Conservation (phyloP, 192 early-diverging fungal genomes). For the Rhizoclosmatium sp. region DNA sequence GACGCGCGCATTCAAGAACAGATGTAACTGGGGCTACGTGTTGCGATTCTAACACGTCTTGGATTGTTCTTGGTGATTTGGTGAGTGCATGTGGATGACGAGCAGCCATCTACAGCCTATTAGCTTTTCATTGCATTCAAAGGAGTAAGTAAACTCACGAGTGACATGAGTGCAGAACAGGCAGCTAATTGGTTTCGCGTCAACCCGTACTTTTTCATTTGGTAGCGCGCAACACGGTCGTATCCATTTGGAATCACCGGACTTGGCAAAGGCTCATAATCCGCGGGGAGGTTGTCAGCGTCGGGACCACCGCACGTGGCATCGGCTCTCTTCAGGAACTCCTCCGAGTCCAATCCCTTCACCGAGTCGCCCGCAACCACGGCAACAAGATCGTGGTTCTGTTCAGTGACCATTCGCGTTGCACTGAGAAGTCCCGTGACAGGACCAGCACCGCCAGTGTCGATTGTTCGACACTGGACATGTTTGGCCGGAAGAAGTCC, state of each 20-base stretch:
- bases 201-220: slow-evolving; percentile 51
- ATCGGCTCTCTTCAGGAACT: slow-evolving; percentile 53
- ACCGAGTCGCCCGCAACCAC: slow-evolving; percentile 56
- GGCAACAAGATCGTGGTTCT: slow-evolving; percentile 51
- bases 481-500: slow-evolving; percentile 50
- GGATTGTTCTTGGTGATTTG: slow-evolving; percentile 39
- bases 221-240: slow-evolving; percentile 55
- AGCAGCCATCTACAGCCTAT: slow-evolving; percentile 43
- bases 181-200: slow-evolving; percentile 50
- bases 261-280: slow-evolving; percentile 16
- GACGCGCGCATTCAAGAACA: slow-evolving; percentile 53
- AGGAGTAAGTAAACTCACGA: background rate
- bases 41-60: slow-evolving; percentile 39
- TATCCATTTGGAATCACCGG: slow-evolving; percentile 55
- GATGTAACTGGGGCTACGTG: slow-evolving; percentile 52
- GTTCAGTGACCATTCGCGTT: slow-evolving; percentile 46
- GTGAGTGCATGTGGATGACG: slow-evolving; percentile 52
- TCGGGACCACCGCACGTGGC: slow-evolving; percentile 44
- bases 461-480: slow-evolving; percentile 47
- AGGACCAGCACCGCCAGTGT: slow-evolving; percentile 54
- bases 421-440: slow-evolving; percentile 49
- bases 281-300: background rate
- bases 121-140: background rate
- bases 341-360: slow-evolving; percentile 39
- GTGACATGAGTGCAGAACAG: background rate